Conservation (phyloP, 2,329 filamentous ascomycete species). For the Ilyonectria sp. region DNA sequence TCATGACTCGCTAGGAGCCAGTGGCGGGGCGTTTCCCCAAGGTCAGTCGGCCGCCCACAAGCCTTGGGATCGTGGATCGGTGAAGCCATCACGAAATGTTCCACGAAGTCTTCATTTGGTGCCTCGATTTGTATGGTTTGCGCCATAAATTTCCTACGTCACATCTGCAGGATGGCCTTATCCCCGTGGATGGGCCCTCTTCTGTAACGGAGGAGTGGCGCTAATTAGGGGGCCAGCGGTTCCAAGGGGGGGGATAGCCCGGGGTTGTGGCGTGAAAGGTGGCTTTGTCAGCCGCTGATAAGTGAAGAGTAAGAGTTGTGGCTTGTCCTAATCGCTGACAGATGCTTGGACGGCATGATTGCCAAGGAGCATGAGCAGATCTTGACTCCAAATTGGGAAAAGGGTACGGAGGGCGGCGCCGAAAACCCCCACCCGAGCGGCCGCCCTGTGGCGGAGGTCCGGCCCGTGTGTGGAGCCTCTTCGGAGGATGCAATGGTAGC, state of each 20-base stretch:
- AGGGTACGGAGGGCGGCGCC: constrained; percentile 29
- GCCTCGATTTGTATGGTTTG: constrained; percentile 24
- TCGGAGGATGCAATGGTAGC: constrained; percentile 37
- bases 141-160: constrained; percentile 42
- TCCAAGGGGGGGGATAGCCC: constrained; percentile 13
- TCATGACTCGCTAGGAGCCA: constrained; percentile 48
- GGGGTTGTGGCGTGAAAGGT: constrained; percentile 26
- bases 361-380: constrained; percentile 25
- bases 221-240: constrained; percentile 23
- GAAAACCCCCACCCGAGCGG: constrained; percentile 43
- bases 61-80: constrained; percentile 35
- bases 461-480: constrained; percentile 39
- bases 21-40: constrained; percentile 44
- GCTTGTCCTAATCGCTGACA: constrained; percentile 31
- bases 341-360: constrained; percentile 23
- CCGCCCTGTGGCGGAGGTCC: constrained; percentile 38
- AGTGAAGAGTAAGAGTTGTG: constrained; percentile 19
- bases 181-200: constrained; percentile 34
- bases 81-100: constrained; percentile 46
- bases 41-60: constrained; percentile 25
- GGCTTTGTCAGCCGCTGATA: constrained; percentile 29
- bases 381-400: constrained; percentile 5
- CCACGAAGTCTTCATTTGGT: constrained; percentile 37
- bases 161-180: constrained; percentile 38
- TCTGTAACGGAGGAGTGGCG: constrained; percentile 32